Base-by-base conservation (phyloP, 2,329 filamentous ascomycete species). In the Alternaria solani region DNA sequence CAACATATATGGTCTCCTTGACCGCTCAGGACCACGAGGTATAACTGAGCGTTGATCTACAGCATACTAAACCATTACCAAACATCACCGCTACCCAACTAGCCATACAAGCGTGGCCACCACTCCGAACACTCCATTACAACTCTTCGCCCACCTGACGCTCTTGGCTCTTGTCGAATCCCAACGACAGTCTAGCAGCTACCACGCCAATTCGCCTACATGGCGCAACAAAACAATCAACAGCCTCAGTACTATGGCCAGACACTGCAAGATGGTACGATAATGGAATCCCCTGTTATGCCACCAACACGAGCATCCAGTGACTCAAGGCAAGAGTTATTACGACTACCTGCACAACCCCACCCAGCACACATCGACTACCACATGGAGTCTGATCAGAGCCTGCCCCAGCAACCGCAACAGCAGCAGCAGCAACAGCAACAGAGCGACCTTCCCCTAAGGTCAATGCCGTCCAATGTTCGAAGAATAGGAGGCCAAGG, bases 241-340 rank as follows among this genome's bases (percentile, higher is more conserved):
- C 59, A 74, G 23, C 73, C 73, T 25, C 63, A 68, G 12, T 75
- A 67, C 55, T 73, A 77, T 49, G 73, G 73, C 5, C 70, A 76
- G 47, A 65, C 64, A 39, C 65, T 75, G 54, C 61, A 68, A 51
- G 71, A 76, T 58, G 73, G 69, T 9, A 70, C 73, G 11, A 60
- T 72, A 54, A 64, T 74, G 52, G 71, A 75, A 49, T 69, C 68
- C 39, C 70, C 72, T 44, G 57, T 55, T 18, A 36, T 54, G 36
- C 62, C 66, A 23, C 61, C 63, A 41, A 18, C 25, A 23, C 51
- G 59, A 46, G 65, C 57, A 52, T 67, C 69, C 25, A 67, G 60
- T 8, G 71, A 71, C 8, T 74, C 70, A 23, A 66, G 67, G 18
- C 70, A 71, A 54, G 68, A 73, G n/a, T 63, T 76, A 18, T 67